phyloP scores from a whole-genome alignment of 768 basidiomycete species.

The Crucibulum laeve region DNA sequence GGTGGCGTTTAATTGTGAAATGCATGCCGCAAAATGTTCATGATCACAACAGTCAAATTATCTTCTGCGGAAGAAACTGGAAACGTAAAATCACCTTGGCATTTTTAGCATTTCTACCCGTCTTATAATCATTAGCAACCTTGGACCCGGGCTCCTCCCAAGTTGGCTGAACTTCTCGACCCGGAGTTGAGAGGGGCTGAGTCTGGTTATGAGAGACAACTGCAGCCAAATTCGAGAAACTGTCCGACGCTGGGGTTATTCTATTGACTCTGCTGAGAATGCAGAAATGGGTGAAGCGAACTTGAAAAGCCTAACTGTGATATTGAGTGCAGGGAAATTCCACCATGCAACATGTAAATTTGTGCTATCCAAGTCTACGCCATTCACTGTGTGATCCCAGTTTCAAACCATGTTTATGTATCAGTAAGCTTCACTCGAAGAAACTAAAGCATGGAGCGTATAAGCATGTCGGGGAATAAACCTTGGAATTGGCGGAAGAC shows the following conservation, averaged over 20 bases:
- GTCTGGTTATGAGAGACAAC: no score
- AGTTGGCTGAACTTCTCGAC: no score
- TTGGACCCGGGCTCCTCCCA: no score
- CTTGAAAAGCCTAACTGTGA: no score
- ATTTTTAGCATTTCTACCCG: no score
- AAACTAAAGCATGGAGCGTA: background rate
- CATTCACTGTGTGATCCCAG: slow-evolving; percentile 58
- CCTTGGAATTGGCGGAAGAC: slow-evolving; percentile 61
- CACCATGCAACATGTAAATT: slow-evolving; percentile 49
- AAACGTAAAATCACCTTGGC: no score
- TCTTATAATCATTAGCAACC: no score
- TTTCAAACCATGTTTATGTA: slow-evolving; percentile 38
- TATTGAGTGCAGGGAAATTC: slow-evolving; percentile 52
- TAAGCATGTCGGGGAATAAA: slow-evolving; percentile 33
- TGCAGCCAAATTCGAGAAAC: no score
- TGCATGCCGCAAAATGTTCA: slow-evolving; percentile 50
- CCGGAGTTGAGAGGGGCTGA: no score
- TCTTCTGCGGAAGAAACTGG: no score
- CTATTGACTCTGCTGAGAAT: slow-evolving; percentile 5
- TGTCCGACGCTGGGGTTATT: slow-evolving; percentile 18
- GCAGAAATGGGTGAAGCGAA: background rate
- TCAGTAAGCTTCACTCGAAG: background rate
- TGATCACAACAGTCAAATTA: no score
- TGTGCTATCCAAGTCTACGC: slow-evolving; percentile 55
- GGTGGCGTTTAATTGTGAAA: slow-evolving; percentile 58